These are phyloP conservation scores for Zasmidium cellare DNA, from an alignment of 2,329 filamentous ascomycete species.

Conservation along the genomic window DNA sequence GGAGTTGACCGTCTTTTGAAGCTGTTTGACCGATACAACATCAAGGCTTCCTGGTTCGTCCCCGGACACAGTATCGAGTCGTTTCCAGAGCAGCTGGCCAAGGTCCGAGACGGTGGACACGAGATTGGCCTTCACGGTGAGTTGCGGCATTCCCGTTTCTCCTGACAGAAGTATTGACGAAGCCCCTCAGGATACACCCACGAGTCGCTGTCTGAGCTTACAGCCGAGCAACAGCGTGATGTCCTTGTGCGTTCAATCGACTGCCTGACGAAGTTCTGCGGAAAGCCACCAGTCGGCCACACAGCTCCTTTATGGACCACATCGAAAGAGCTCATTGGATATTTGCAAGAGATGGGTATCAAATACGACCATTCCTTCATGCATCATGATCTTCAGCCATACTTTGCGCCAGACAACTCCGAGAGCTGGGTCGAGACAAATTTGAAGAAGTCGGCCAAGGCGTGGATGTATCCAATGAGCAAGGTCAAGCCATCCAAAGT, in stretches of 20 bases:
- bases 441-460: slow-evolving; percentile 31
- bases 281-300: slow-evolving; percentile 37
- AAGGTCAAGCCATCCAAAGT: slow-evolving; percentile 34
- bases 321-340: slow-evolving; percentile 38
- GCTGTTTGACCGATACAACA: slow-evolving; percentile 41
- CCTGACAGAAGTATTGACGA: too few species aligned
- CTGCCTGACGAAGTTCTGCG: not conserved
- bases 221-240: slow-evolving; percentile 37
- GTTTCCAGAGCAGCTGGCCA: slow-evolving; percentile 50
- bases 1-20: slow-evolving; percentile 43
- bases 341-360: slow-evolving; percentile 45
- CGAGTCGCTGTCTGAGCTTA: slow-evolving; percentile 36
- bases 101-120: slow-evolving; percentile 44
- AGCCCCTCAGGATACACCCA: slow-evolving; percentile 34
- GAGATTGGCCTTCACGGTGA: slow-evolving; percentile 44
- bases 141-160: too few species aligned
- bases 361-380: slow-evolving; percentile 51
- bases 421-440: slow-evolving; percentile 36
- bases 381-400: slow-evolving; percentile 49
- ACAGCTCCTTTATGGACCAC: slow-evolving; percentile 47
- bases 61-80: slow-evolving; percentile 45
- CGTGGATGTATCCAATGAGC: slow-evolving; percentile 43
- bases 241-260: slow-evolving; percentile 41
- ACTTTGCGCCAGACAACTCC: slow-evolving; percentile 27
- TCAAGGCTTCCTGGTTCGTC: slow-evolving; percentile 33